These are phyloP conservation scores for Arthroderma uncinatum DNA, from an alignment of 2,329 filamentous ascomycete genomes.

Conservation along the genomic window DNA sequence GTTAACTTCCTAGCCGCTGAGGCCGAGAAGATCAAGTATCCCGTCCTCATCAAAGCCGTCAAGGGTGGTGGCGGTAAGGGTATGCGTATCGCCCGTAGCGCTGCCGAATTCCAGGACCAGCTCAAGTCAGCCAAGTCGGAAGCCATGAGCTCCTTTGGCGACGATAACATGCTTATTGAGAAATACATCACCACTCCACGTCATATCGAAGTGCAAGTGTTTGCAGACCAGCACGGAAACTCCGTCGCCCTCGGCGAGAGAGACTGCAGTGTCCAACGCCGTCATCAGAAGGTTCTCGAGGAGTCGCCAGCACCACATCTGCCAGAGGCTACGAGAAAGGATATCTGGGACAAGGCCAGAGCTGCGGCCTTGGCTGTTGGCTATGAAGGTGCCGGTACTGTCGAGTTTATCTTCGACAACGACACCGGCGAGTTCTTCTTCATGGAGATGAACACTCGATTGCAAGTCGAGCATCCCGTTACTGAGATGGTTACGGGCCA, in stretches of 20 bases:
- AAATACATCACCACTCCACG: slow-evolving; percentile 57
- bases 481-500: slow-evolving; percentile 68
- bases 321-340: slow-evolving; percentile 47
- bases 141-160: slow-evolving; percentile 52
- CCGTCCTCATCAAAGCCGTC: slow-evolving; percentile 55
- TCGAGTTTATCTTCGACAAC: slow-evolving; percentile 60
- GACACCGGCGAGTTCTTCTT: slow-evolving; percentile 56
- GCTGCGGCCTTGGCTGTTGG: slow-evolving; percentile 52
- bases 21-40: slow-evolving; percentile 60
- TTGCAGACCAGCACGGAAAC: slow-evolving; percentile 55
- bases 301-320: slow-evolving; percentile 55
- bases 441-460: slow-evolving; percentile 65
- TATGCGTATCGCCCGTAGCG: slow-evolving; percentile 51
- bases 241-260: slow-evolving; percentile 53
- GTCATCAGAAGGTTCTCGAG: slow-evolving; percentile 57
- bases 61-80: slow-evolving; percentile 58
- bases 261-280: slow-evolving; percentile 55
- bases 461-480: slow-evolving; percentile 95
- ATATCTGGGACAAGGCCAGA: slow-evolving; percentile 54
- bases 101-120: slow-evolving; percentile 50
- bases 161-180: slow-evolving; percentile 56
- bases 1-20: slow-evolving; percentile 51
- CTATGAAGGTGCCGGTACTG: slow-evolving; percentile 56
- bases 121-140: slow-evolving; percentile 54
- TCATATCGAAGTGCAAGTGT: slow-evolving; percentile 58